Evolutionary conservation across 1,284 basidiomycete species (phyloP).

Genomic region (Cystobasidium slooffiae): DNA sequence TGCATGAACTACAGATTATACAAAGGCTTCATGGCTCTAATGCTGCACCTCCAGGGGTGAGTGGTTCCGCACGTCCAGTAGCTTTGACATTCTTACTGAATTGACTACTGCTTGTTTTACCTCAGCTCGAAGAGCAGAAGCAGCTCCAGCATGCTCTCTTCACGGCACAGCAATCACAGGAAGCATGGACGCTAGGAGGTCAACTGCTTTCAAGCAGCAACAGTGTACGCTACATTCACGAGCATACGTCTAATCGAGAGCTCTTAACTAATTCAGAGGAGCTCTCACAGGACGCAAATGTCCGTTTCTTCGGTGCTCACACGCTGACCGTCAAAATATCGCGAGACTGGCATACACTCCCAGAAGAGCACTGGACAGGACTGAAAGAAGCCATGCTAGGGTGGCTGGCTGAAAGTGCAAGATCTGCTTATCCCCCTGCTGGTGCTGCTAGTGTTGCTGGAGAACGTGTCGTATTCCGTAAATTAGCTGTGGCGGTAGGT

Average conservation of each 20-base stretch:
- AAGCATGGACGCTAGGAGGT: constrained; percentile 33
- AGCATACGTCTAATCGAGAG: background rate
- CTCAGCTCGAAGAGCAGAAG: constrained; percentile 39
- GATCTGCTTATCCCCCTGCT: constrained; percentile 41
- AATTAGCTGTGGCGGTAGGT: constrained; percentile 50
- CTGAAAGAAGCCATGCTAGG: constrained; percentile 50
- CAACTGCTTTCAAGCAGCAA: constrained; percentile 23
- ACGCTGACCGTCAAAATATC: constrained; percentile 51
- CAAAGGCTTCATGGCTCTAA: constrained; percentile 27
- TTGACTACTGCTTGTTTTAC: background rate
- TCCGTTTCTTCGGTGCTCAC: constrained; percentile 53
- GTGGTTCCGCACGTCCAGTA: background rate
- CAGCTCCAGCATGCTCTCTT: constrained; percentile 42
- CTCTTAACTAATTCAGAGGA: no score
- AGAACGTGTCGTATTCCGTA: constrained; percentile 51
- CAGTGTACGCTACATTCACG: background rate
- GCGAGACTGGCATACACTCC: constrained; percentile 48
- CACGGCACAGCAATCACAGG: constrained; percentile 37
- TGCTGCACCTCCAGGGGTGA: constrained; percentile 12
- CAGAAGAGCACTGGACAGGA: constrained; percentile 25
- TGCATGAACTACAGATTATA: constrained; percentile 23
- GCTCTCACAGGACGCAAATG: constrained; percentile 40
- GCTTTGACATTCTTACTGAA: background rate
- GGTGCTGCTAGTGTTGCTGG: constrained; percentile 22
- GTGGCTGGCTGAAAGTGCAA: constrained; percentile 49